Base-by-base conservation (phyloP, 1,139 yeast genomes). In the Pneumocystis jirovecii region DNA sequence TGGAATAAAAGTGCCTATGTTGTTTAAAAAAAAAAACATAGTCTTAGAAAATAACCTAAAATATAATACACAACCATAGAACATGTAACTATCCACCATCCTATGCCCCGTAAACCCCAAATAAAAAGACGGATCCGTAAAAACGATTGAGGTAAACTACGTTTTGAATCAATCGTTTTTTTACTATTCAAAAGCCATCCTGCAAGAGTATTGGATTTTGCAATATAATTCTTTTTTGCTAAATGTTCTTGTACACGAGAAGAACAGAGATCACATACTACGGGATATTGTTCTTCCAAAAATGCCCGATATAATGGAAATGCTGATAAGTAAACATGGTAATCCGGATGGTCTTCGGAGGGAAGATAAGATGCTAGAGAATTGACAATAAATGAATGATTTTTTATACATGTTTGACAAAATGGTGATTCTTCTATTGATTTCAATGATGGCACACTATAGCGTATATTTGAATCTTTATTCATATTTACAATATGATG, bases 301-400 rank as follows among this genome's bases (percentile, higher is more conserved):
- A 66, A 62, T 15, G 65, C 64, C 40, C 64, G 57, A 61, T 67
- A 69, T 19, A 68, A 66, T 21, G 68, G 68, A 25, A 40, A 39
- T 42, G 42, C 37, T n/a, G 34, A 44, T 4, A 66, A 15, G 59
- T 45, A 61, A 12, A 37, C 62, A 37, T 50, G 44, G 40, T 68
- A 69, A 50, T 68, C 69, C 5, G 69, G 68, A 61, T 69, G 64
- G 7, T 65, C 57, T 25, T 64, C 65, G n/a, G 64, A 68, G 1
- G 71, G 71, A 8, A 68, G 63, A 59, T 66, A 69, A 6, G 63
- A 60, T n/a, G 70, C 70, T 10, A 69, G 63, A 12, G 68, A 60
- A n/a, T 67, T 64, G 21, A 64, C 57, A 29, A 68, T 60, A 12
- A 69, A 60, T n/a, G 66, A 63, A 63, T 69, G 71, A 42, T 69